Conservation (phyloP, 1,284 basidiomycete species). For the Ustilago shanxiensis region DNA sequence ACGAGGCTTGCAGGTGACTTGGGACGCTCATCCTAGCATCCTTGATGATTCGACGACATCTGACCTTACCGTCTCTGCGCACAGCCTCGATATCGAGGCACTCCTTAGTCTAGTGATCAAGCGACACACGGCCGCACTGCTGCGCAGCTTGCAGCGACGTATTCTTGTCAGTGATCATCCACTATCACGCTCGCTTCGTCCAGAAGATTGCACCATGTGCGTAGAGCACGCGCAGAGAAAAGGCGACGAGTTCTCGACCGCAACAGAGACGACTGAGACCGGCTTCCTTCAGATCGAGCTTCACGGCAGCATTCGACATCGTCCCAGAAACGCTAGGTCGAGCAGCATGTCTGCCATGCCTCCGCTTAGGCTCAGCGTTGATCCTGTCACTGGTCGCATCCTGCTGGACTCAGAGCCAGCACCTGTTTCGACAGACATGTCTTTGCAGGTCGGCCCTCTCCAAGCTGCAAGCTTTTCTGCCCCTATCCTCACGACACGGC, state of each 20-base stretch:
- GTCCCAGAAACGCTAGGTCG: background rate
- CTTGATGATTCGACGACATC: conserved; percentile 22
- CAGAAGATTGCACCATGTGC: conserved; percentile 40
- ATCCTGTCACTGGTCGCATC: conserved; percentile 49
- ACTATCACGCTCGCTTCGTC: conserved; percentile 37
- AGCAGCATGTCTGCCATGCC: conserved; percentile 19
- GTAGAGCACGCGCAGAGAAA: conserved; percentile 31
- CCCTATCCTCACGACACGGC: conserved; percentile 31
- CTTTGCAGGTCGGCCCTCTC: background rate
- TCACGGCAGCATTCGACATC: conserved; percentile 12
- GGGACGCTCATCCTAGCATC: conserved; percentile 38
- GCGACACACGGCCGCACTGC: conserved; percentile 35
- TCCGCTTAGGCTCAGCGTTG: conserved; percentile 46
- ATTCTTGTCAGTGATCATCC: conserved; percentile 46
- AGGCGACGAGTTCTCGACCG: conserved; percentile 33
- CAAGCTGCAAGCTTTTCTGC: conserved; percentile 35
- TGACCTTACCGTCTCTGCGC: conserved; percentile 26
- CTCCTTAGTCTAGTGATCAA: conserved; percentile 32
- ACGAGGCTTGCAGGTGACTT: conserved; percentile 32
- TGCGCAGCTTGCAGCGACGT: conserved; percentile 43
- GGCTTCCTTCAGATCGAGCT: conserved; percentile 41
- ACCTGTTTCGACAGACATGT: conserved; percentile 5
- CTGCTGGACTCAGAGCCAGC: conserved; percentile 32
- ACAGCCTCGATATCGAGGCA: conserved; percentile 38
- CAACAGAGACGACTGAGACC: conserved; percentile 29